phyloP scores from a whole-genome alignment of 2,329 filamentous ascomycete genomes.

The Talaromyces albobiverticillius region DNA sequence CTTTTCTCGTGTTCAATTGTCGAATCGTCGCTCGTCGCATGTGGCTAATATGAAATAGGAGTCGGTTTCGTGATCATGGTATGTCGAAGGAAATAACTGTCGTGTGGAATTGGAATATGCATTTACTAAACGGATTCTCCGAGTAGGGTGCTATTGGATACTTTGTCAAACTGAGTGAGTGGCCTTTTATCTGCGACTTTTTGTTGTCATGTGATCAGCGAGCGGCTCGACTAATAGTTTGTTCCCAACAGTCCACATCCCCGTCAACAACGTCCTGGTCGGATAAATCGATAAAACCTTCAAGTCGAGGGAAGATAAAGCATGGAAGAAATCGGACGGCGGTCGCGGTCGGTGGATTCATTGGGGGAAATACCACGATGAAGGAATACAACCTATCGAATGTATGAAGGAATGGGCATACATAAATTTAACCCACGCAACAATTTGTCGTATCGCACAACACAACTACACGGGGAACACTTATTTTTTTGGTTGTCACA shows the following conservation, averaged over 20 bases:
- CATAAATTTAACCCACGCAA: neutral
- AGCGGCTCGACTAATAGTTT: slow-evolving; percentile 5
- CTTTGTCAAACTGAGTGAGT: slow-evolving; percentile 59
- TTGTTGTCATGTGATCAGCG: too few species aligned
- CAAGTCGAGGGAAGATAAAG: too few species aligned
- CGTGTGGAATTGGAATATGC: neutral
- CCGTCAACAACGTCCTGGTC: slow-evolving; percentile 51
- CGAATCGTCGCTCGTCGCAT: slow-evolving; percentile 38
- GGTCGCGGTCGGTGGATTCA: too few species aligned
- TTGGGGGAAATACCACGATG: too few species aligned
- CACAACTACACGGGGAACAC: neutral
- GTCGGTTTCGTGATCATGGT: slow-evolving; percentile 59
- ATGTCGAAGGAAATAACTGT: slow-evolving; percentile 9
- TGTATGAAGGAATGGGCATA: neutral
- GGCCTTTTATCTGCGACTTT: neutral
- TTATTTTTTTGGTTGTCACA: neutral
- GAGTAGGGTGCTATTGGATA: slow-evolving; percentile 54
- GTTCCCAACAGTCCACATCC: slow-evolving; percentile 44
- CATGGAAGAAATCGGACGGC: too few species aligned
- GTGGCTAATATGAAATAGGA: slow-evolving; percentile 21
- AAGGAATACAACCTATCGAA: too few species aligned
- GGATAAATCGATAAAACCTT: slow-evolving; percentile 35
- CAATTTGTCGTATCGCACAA: neutral
- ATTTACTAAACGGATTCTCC: slow-evolving; percentile 12
- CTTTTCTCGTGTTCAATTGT: too few species aligned